A percentile compares a stretch with the other conserved stretches of the same genome.
Evolutionary conservation across 148 eudicot species (phyloP).

Genomic region (Bassia scoparia): DNA sequence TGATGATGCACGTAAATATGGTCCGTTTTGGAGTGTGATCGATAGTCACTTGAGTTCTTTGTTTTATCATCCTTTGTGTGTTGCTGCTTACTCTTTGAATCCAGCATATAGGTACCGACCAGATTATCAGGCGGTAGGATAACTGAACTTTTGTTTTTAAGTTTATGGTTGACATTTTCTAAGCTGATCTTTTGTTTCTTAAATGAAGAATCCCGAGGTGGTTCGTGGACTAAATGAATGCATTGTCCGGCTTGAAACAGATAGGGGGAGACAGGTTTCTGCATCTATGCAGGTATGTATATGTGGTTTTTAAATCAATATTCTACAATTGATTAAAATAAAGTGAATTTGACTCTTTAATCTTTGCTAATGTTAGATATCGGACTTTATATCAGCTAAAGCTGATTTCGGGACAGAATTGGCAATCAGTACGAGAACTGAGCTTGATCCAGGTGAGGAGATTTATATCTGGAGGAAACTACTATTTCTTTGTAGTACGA

Average conservation of each 20-base stretch:
- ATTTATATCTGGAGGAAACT: constrained; percentile 1
- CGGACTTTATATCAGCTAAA: constrained; percentile 86
- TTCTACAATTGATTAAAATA: neutral
- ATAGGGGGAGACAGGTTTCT: constrained; percentile 63
- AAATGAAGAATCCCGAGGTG: constrained; percentile 72
- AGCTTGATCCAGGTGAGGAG: constrained; percentile 83
- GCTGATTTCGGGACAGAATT: constrained; percentile 98
- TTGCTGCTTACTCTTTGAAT: constrained; percentile 86
- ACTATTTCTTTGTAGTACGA: neutral
- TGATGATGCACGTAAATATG: constrained; percentile 73
- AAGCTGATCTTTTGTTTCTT: constrained; percentile 23
- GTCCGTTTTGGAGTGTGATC: constrained; percentile 75
- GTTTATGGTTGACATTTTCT: neutral
- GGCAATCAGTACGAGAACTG: constrained; percentile 86
- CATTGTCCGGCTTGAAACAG: constrained; percentile 74
- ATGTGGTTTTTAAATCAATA: neutral
- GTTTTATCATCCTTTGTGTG: constrained; percentile 66
- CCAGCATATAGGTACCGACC: constrained; percentile 79
- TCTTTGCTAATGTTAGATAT: constrained; percentile 52
- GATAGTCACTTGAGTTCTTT: constrained; percentile 66
- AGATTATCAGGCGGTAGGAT: constrained; percentile 69
- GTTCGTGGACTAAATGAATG: constrained; percentile 88
- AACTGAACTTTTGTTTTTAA: constrained; percentile 12
- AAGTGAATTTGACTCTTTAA: neutral
- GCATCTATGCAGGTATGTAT: constrained; percentile 81